A percentile compares a stretch with the other conserved stretches of the same genome.
phyloP scores from a whole-genome alignment of 495 filamentous ascomycete genomes.

The Xylaria bambusicola region DNA sequence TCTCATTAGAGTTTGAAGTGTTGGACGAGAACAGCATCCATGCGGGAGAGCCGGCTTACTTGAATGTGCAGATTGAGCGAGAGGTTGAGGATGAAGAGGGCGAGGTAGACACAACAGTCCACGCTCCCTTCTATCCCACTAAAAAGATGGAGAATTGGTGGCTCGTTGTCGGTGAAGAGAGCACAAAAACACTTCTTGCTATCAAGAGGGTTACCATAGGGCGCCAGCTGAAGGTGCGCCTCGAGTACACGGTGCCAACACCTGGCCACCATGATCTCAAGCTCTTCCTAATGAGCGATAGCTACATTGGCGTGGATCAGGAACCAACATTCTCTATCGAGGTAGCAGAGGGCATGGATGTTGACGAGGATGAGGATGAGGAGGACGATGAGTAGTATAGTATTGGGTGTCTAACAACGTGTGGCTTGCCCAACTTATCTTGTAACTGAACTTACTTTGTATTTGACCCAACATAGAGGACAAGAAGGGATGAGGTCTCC shows the following conservation, averaged over 20 bases:
- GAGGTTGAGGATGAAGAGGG: slow-evolving; percentile 70
- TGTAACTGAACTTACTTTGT: slow-evolving; percentile 36
- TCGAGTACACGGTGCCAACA: slow-evolving; percentile 87
- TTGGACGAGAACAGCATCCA: slow-evolving; percentile 77
- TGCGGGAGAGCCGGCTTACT: slow-evolving; percentile 76
- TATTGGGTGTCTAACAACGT: slow-evolving; percentile 20
- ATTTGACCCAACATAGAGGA: slow-evolving; percentile 25
- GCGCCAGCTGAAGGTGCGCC: slow-evolving; percentile 68
- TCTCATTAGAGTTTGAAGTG: slow-evolving; percentile 86
- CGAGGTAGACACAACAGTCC: slow-evolving; percentile 80
- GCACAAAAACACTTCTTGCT: slow-evolving; percentile 78
- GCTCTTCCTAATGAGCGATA: slow-evolving; percentile 95
- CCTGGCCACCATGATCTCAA: slow-evolving; percentile 86
- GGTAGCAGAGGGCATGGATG: slow-evolving; percentile 91
- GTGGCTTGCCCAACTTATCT: slow-evolving; percentile 20
- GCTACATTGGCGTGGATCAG: slow-evolving; percentile 96
- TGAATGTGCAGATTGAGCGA: slow-evolving; percentile 85
- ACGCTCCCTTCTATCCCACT: slow-evolving; percentile 91
- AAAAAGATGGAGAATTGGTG: slow-evolving; percentile 97
- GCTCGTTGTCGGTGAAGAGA: slow-evolving; percentile 93
- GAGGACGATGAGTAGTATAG: slow-evolving; percentile 61
- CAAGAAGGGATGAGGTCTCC: slow-evolving; percentile 14
- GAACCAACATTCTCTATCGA: slow-evolving; percentile 84
- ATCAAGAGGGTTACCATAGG: slow-evolving; percentile 94
- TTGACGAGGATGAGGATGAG: slow-evolving; percentile 84